These are phyloP conservation scores for Phaeosphaeriaceae sp. DNA, from an alignment of 2,329 filamentous ascomycete species.

Conservation along the genomic window DNA sequence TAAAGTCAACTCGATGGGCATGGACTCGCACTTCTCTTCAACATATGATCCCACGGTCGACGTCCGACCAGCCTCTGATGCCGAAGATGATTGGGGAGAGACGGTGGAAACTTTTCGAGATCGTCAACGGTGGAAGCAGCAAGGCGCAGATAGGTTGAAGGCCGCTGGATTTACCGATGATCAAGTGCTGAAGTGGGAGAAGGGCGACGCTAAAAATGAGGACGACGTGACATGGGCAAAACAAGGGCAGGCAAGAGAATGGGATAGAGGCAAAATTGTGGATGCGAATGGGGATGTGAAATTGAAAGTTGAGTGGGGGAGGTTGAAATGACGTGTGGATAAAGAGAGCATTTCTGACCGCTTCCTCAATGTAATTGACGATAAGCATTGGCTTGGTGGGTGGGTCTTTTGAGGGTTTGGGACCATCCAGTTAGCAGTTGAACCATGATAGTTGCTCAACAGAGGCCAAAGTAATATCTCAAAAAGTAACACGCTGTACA, in stretches of 20 bases:
- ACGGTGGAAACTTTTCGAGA: slow-evolving; percentile 79
- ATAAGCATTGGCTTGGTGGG: no score
- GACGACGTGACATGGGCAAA: slow-evolving; percentile 76
- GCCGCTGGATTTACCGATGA: slow-evolving; percentile 80
- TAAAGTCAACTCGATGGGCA: slow-evolving; percentile 57
- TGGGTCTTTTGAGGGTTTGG: no score
- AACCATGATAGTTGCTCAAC: no score
- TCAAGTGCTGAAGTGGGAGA: slow-evolving; percentile 75
- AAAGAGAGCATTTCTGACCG: not conserved
- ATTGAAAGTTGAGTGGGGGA: slow-evolving; percentile 58
- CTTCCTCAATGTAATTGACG: not conserved
- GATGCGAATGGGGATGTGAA: slow-evolving; percentile 62
- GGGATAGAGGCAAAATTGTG: slow-evolving; percentile 69
- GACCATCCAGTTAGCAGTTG: no score
- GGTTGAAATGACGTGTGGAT: slow-evolving; percentile 27
- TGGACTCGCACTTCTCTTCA: slow-evolving; percentile 80
- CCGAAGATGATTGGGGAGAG: slow-evolving; percentile 76
- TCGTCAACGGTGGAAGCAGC: slow-evolving; percentile 76
- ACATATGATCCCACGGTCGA: slow-evolving; percentile 67
- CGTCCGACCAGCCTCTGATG: slow-evolving; percentile 56
- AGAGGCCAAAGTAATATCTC: no score
- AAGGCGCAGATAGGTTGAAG: slow-evolving; percentile 76
- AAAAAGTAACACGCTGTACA: no score
- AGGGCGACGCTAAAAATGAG: slow-evolving; percentile 64
- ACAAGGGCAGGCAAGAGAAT: slow-evolving; percentile 70